A percentile compares a stretch with the other conserved stretches of the same genome.
Evolutionary conservation across 768 basidiomycete genomes (phyloP).

Genomic region (Mycena polygramma): DNA sequence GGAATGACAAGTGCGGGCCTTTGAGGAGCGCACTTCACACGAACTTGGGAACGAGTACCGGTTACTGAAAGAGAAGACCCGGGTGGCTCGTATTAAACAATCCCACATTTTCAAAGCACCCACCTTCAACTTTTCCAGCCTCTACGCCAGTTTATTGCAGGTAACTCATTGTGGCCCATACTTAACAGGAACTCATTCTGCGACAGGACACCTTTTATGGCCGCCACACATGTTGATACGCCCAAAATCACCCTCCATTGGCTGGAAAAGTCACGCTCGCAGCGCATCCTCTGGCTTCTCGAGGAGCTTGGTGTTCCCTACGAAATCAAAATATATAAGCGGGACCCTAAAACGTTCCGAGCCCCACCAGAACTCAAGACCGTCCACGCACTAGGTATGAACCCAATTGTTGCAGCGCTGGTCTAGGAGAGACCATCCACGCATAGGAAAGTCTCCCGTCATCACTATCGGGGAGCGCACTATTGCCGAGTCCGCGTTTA

Average conservation of each 20-base stretch:
- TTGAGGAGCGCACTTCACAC: not conserved
- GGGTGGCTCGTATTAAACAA: not conserved
- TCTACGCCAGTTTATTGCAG: too few species aligned
- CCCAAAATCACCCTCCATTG: conserved; percentile 21
- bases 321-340: conserved; percentile 21
- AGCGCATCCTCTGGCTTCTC: conserved; percentile 21
- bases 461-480: conserved; percentile 6
- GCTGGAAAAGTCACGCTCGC: conserved; percentile 20
- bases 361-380: conserved; percentile 11
- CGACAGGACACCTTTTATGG: not conserved
- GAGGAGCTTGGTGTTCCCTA: conserved; percentile 13
- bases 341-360: conserved; percentile 3
- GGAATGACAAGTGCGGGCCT: not conserved
- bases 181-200: too few species aligned
- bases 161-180: too few species aligned
- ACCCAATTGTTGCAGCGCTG: too few species aligned
- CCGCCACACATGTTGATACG: not conserved
- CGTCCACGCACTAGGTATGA: not conserved
- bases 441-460: conserved; percentile 16
- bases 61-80: not conserved
- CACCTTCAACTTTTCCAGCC: not conserved
- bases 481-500: conserved; percentile 10
- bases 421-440: not conserved
- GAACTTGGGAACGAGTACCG: not conserved
- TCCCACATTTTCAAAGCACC: not conserved